Percentiles rank a stretch among this genome's conserved stretches.
Evolutionary conservation across 768 basidiomycete species (phyloP).

Genomic region (Amanita pseudoporphyria): DNA sequence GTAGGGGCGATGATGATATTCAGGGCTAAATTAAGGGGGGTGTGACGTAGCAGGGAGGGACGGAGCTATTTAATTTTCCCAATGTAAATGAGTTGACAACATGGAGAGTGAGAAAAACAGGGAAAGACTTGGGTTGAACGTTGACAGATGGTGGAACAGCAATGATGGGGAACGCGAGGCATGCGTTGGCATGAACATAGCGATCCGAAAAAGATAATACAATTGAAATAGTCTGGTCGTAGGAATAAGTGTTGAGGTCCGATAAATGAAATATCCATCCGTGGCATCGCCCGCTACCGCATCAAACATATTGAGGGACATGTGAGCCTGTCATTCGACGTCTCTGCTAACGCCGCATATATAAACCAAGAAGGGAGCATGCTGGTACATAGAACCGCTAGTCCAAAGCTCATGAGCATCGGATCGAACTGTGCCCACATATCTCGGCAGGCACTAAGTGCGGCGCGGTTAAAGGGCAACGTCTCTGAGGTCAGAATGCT

Average conservation of each 20-base stretch:
- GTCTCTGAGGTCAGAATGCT: conserved; percentile 19
- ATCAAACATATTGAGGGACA: conserved; percentile 24
- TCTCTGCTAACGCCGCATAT: conserved; percentile 37
- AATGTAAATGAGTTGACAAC: conserved; percentile 88
- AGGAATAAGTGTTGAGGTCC: conserved; percentile 24
- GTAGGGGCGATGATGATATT: conserved; percentile 62
- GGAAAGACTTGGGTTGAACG: conserved; percentile 20
- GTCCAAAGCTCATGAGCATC: conserved; percentile 63
- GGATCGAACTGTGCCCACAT: conserved; percentile 96
- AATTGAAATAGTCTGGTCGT: conserved; percentile 44
- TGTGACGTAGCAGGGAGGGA: conserved; percentile 63
- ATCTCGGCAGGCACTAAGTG: conserved; percentile 63
- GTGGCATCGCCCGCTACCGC: conserved; percentile 28
- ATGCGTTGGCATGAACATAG: conserved; percentile 42
- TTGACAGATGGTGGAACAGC: conserved; percentile 28
- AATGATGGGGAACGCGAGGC: conserved; percentile 31
- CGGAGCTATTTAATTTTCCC: conserved; percentile 82
- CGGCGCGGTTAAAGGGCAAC: conserved; percentile 42
- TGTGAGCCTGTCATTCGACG: conserved; percentile 29
- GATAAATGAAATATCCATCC: conserved; percentile 24
- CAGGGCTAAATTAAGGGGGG: conserved; percentile 44
- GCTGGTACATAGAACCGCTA: conserved; percentile 49
- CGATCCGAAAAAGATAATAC: conserved; percentile 37
- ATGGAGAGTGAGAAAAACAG: conserved; percentile 57
- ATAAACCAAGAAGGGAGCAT: conserved; percentile 45